A percentile compares a stretch with the other conserved stretches of the same genome.
phyloP scores from a whole-genome alignment of 2,329 filamentous ascomycete species.

The Zasmidium citrigriseum region DNA sequence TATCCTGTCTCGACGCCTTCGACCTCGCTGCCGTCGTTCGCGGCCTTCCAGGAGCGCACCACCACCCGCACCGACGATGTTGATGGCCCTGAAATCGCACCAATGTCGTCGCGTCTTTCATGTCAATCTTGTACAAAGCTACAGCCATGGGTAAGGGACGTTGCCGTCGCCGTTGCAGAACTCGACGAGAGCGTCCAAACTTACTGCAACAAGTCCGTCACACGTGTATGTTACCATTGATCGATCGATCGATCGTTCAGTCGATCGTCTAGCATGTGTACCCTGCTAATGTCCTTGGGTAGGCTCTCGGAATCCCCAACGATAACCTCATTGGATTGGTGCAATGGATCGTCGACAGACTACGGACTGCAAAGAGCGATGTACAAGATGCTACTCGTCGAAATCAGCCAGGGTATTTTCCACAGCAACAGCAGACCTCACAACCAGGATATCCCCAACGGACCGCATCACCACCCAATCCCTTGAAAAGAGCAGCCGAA shows the following conservation, averaged over 20 bases:
- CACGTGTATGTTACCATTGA: conserved; percentile 11
- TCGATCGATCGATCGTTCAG: background rate
- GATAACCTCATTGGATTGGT: conserved; percentile 20
- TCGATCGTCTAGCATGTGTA: background rate
- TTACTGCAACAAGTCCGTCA: conserved; percentile 13
- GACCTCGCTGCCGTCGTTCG: conserved; percentile 30
- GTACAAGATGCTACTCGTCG: conserved; percentile 17
- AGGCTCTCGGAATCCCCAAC: conserved; percentile 20
- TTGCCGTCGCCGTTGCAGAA: conserved; percentile 25
- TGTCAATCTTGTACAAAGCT: conserved; percentile 28
- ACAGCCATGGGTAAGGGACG: conserved; percentile 24
- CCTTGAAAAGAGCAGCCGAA: conserved; percentile 22
- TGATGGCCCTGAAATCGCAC: conserved; percentile 21
- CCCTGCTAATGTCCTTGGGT: background rate
- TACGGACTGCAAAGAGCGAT: conserved; percentile 21
- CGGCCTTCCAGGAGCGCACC: conserved; percentile 24
- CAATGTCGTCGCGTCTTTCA: conserved; percentile 21
- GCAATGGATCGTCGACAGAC: conserved; percentile 29
- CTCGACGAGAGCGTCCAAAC: conserved; percentile 25
- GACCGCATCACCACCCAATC: conserved; percentile 15
- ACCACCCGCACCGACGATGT: conserved; percentile 17
- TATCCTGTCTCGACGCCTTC: conserved; percentile 9
- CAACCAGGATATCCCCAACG: background rate
- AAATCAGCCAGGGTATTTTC: background rate
- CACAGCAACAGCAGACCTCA: background rate